These are phyloP conservation scores for Orbilia brochopaga DNA, from an alignment of 2,329 filamentous ascomycete genomes.

Conservation along the genomic window DNA sequence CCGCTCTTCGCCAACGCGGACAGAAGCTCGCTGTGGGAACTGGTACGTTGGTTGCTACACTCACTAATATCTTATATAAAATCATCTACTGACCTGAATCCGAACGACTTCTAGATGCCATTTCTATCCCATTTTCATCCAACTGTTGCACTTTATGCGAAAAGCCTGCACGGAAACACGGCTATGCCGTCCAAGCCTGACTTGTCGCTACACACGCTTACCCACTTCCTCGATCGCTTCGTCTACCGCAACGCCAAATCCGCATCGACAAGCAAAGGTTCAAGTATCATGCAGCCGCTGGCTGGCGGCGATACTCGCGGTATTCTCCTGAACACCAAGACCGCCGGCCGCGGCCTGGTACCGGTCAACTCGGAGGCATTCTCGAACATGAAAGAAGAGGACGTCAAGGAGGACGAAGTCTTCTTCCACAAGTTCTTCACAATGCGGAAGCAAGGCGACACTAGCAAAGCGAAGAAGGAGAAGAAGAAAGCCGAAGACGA, in stretches of 20 bases:
- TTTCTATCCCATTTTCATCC: conserved; percentile 87
- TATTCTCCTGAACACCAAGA: conserved; percentile 64
- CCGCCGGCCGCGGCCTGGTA: conserved; percentile 63
- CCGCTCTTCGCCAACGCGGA: conserved; percentile 88
- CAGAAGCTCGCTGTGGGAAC: conserved; percentile 88
- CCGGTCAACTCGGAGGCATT: conserved; percentile 86
- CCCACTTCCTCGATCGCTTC: conserved; percentile 96
- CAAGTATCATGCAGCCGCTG: conserved; percentile 96
- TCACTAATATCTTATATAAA: not conserved
- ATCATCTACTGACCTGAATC: conserved; percentile 3
- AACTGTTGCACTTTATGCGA: conserved; percentile 83
- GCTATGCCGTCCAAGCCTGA: conserved; percentile 86
- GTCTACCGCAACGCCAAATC: conserved; percentile 94
- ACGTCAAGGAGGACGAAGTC: conserved; percentile 87
- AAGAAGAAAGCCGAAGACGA: conserved; percentile 65
- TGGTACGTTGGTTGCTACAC: conserved; percentile 67
- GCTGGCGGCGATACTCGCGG: conserved; percentile 66
- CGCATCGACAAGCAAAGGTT: conserved; percentile 69
- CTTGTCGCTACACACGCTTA: conserved; percentile 84
- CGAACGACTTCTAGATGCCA: conserved; percentile 66
- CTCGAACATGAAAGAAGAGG: conserved; percentile 86
- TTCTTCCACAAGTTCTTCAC: conserved; percentile 98
- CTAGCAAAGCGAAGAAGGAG: conserved; percentile 64
- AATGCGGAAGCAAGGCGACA: conserved; percentile 64
- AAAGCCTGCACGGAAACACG: conserved; percentile 71